Evolutionary conservation across 2,329 filamentous ascomycete species (phyloP), one percentile per base, ranked within the genome.

Genomic region (Monilinia polystroma): DNA sequence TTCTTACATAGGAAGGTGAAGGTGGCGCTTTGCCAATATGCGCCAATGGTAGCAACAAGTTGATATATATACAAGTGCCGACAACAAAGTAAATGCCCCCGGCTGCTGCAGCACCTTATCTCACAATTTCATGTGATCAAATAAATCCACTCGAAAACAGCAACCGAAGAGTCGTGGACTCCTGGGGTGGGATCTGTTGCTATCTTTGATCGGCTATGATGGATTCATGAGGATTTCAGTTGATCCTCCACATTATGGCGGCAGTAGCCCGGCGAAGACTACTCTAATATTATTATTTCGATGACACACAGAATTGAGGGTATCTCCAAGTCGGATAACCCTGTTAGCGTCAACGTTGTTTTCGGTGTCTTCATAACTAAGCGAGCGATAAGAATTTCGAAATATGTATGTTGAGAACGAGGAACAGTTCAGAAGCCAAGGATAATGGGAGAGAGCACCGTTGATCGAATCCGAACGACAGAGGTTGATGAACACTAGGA

Each of bases 1-100:
- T 51, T 45, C 58, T 51, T 38, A 51, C 45, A 60, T 51, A 62
- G 58, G 58, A 62, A 62, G 58, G 58, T 62, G n/a, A 38, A 51
- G 20, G 26, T 60, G 45, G 58, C 58, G 45, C 29, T 51, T 51
- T 60, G 45, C 45, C 45, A 60, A 38, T 51, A 51, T 62, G n/a
- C 16, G 58, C 58, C 58, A 62, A 62, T 52, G 32, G n/a, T 38
- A 62, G 38, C n/a, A 7, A 23, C 14, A 35, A 11, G 58, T 26
- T 38, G 29, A 23, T 14, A n/a, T 41, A 18, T 14, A 3, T 41
- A 26, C 32, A 38, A 62, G n/a, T 62, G 45, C 58, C 58, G 29
- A 18, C 32, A 10, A 20, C 57, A 12, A 60, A 26, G 29, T n/a
- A 43, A 32, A 10, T n/a, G 11, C 32, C 7, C 32, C 32, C 4